Evolutionary conservation across 768 basidiomycete genomes (phyloP), one percentile per base, ranked within the genome.

Genomic region (Phylloporus rhodoxanthus): DNA sequence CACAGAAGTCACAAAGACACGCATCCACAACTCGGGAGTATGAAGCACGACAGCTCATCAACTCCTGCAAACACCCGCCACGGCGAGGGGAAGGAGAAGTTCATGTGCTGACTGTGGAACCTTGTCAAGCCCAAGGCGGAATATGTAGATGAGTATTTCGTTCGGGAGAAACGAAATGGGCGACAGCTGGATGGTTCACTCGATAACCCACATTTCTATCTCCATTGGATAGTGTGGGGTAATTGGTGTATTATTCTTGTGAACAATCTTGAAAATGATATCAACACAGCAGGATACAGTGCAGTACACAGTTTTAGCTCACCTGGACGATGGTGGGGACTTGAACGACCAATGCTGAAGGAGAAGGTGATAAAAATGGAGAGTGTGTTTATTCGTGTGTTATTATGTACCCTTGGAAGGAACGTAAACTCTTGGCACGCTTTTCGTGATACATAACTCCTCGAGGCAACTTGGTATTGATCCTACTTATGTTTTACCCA

Each of bases 91-190:
- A 4, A 52, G 7, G 21, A 50, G 43, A 48, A 50, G 48, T 3
- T 34, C 37, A 19, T 19, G 21, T 9, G 48, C 20, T 2, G 42
- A 48, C 8, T 41, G 45, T 4, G 47, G 57, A 26, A 25, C n/a
- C 3, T 38, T 34, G 9, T 39, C n/a, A 11, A 51, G 21, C n/a
- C 52, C 55, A 37, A 17, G 36, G n/a, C 30, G 29, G 44, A 61
- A 50, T 41, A 56, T 50, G 25, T 44, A 39, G 23, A 49, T 32
- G 25, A 59, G 58, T 21, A 59, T 34, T 36, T 62, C 57, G 39
- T 45, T 58, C n/a, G 59, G 59, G 10, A 61, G 50, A n/a, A 47
- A 38, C 3, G 57, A 52, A 13, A 62, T 43, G 4, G 59, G 47
- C 14, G 59, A 58, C 26, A 60, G 39, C 33, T 59, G 57, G n/a